phyloP scores from a whole-genome alignment of 352 stramenopile genomes.

The Pythium dissotocum region DNA sequence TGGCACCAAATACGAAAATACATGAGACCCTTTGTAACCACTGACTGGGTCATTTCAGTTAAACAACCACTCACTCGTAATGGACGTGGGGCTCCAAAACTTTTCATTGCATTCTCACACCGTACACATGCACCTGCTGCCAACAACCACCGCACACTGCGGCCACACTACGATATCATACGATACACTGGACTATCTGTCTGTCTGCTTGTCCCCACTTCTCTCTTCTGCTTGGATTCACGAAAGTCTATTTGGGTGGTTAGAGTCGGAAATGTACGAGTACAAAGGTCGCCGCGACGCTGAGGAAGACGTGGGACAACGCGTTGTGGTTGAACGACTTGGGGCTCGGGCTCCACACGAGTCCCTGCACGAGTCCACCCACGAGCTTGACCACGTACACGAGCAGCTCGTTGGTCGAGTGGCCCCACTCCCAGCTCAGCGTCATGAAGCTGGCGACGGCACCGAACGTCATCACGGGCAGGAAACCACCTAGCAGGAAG shows the following conservation, averaged over 20 bases:
- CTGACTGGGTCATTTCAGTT: neutral
- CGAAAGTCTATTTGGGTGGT: constrained; percentile 26
- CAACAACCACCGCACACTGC: neutral
- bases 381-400: constrained; percentile 81
- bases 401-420: constrained; percentile 79
- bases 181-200: neutral
- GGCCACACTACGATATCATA: neutral
- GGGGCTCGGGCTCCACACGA: constrained; percentile 80
- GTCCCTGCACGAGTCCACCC: constrained; percentile 76
- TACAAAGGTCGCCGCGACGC: constrained; percentile 80
- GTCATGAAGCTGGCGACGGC: constrained; percentile 71
- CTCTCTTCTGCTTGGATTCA: neutral
- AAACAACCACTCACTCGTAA: neutral
- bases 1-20: constrained; percentile 3
- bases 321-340: constrained; percentile 90
- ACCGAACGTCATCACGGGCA: constrained; percentile 83
- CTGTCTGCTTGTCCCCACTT: neutral
- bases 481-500: constrained; percentile 82
- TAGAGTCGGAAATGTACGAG: constrained; percentile 79
- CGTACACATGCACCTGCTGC: neutral
- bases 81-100: neutral
- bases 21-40: neutral
- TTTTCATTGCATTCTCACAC: neutral
- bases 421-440: constrained; percentile 80
- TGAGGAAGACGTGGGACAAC: constrained; percentile 84